Evolutionary conservation across 2,329 filamentous ascomycete genomes (phyloP).

Genomic region (Fusarium sp.): DNA sequence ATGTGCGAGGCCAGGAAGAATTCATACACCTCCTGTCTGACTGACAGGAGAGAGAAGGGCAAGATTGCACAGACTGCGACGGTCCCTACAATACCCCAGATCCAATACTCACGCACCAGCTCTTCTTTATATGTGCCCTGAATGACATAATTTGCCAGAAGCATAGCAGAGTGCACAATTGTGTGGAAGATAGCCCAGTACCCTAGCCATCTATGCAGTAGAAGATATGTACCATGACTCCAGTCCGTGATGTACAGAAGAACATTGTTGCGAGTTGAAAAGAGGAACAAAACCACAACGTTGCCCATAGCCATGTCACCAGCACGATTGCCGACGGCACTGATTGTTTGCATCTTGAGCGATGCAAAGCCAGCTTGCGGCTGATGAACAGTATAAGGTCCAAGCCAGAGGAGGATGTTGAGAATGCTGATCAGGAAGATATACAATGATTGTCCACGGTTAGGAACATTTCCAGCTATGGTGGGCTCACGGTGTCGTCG

Average conservation of each 20-base stretch:
- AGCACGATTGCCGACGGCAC: constrained; percentile 54
- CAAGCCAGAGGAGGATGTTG: constrained; percentile 53
- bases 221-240: constrained; percentile 54
- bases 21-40: constrained; percentile 52
- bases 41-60: constrained; percentile 45
- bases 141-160: constrained; percentile 47
- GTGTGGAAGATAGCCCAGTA: constrained; percentile 87
- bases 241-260: constrained; percentile 55
- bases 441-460: constrained; percentile 53
- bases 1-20: constrained; percentile 54
- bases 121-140: constrained; percentile 47
- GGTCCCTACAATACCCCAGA: constrained; percentile 53
- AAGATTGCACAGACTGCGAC: constrained; percentile 47
- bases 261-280: constrained; percentile 54
- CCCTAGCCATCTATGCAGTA: constrained; percentile 56
- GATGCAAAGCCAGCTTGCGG: constrained; percentile 49
- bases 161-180: constrained; percentile 61
- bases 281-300: constrained; percentile 52
- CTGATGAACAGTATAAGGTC: constrained; percentile 49
- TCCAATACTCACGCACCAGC: constrained; percentile 49
- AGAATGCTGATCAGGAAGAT: constrained; percentile 53
- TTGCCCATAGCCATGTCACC: constrained; percentile 54
- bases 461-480: constrained; percentile 50
- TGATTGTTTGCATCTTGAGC: constrained; percentile 47
- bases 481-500: constrained; percentile 52